phyloP scores from a whole-genome alignment of 768 basidiomycete species.

The Boletus coccyginus region DNA sequence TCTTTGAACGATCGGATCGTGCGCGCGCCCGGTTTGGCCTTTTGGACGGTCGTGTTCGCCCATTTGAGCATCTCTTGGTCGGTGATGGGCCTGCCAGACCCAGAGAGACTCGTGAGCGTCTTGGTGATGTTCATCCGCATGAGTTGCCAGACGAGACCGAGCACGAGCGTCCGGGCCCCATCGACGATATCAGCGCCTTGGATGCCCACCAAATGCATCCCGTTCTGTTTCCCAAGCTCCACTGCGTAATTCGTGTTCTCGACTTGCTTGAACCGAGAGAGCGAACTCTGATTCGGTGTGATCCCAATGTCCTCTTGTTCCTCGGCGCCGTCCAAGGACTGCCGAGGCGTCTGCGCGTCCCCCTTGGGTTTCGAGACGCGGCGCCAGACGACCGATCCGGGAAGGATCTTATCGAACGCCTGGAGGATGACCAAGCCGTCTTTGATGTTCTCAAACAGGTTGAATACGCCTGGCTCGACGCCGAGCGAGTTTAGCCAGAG shows the following conservation, averaged over 20 bases:
- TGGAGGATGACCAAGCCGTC: conserved; percentile 91
- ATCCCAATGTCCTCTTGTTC: conserved; percentile 81
- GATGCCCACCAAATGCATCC: conserved; percentile 95
- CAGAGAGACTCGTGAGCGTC: conserved; percentile 73
- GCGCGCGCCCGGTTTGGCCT: conserved; percentile 53
- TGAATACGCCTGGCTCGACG: conserved; percentile 95
- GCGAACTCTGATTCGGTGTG: conserved; percentile 75
- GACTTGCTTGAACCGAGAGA: conserved; percentile 95
- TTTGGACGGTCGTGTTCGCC: conserved; percentile 89
- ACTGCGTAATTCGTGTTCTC: conserved; percentile 98
- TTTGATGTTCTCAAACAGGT: conserved; percentile 93
- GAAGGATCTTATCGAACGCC: conserved; percentile 94
- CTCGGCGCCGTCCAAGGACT: conserved; percentile 39
- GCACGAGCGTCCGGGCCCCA: conserved; percentile 85
- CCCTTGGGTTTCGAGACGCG: conserved; percentile 91
- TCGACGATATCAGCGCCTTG: conserved; percentile 98
- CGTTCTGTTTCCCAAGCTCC: conserved; percentile 88
- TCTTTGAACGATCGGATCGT: conserved; percentile 94
- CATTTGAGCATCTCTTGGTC: conserved; percentile 95
- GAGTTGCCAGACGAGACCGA: conserved; percentile 97
- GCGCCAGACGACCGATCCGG: conserved; percentile 92
- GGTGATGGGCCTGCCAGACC: conserved; percentile 77
- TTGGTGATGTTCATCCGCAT: conserved; percentile 95
- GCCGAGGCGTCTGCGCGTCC: conserved; percentile 40
- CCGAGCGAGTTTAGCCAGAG: conserved; percentile 98